Conservation (phyloP, 2,329 filamentous ascomycete species). For the Fusarium sp. region DNA sequence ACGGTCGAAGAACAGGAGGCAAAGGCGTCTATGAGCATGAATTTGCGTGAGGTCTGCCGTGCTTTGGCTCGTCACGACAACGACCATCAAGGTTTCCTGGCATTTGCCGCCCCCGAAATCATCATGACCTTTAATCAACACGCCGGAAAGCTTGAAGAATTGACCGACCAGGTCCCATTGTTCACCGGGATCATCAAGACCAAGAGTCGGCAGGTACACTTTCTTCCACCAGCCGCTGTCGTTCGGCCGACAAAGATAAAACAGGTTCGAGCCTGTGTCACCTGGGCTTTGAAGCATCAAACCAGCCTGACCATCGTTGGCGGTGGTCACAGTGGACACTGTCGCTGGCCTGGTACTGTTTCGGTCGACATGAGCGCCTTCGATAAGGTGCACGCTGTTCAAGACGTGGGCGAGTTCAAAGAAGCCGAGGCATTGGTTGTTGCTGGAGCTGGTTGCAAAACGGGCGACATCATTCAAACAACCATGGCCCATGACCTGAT, state of each 20-base stretch:
- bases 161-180: slow-evolving; percentile 56
- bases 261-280: slow-evolving; percentile 66
- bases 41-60: slow-evolving; percentile 62
- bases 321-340: slow-evolving; percentile 71
- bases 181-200: slow-evolving; percentile 47
- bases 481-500: slow-evolving; percentile 61
- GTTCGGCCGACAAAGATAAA: slow-evolving; percentile 57
- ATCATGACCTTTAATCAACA: slow-evolving; percentile 63
- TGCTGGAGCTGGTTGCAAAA: slow-evolving; percentile 66
- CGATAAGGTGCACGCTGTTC: slow-evolving; percentile 59
- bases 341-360: slow-evolving; percentile 62
- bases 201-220: slow-evolving; percentile 64
- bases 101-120: slow-evolving; percentile 60
- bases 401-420: slow-evolving; percentile 14
- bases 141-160: slow-evolving; percentile 56
- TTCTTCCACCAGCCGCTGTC: slow-evolving; percentile 56
- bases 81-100: slow-evolving; percentile 51
- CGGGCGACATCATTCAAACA: slow-evolving; percentile 62
- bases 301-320: slow-evolving; percentile 63
- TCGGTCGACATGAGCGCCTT: slow-evolving; percentile 70
- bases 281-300: slow-evolving; percentile 63
- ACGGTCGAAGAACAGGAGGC: slow-evolving; percentile 46
- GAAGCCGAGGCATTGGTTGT: slow-evolving; percentile 54
- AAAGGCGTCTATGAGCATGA: slow-evolving; percentile 46
- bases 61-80: slow-evolving; percentile 54